phyloP scores from a whole-genome alignment of 441 rosid species.

The Pelargonium citronellum region DNA sequence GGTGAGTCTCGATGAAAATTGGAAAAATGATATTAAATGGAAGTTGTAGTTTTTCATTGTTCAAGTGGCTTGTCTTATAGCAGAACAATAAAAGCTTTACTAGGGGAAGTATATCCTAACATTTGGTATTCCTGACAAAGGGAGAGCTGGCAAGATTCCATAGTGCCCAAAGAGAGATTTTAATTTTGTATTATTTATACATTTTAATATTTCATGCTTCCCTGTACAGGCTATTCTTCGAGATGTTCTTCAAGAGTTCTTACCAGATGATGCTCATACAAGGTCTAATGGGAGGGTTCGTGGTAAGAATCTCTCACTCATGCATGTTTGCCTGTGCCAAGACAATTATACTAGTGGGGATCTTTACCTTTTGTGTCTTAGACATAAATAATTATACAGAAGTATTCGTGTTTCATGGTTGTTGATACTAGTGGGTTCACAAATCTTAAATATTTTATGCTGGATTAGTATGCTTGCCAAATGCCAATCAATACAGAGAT shows the following conservation, averaged over 20 bases:
- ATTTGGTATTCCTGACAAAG: not conserved
- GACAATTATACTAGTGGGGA: too few species aligned
- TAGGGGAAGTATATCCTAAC: not conserved
- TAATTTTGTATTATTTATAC: not conserved
- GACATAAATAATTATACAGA: too few species aligned
- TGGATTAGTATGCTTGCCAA: too few species aligned
- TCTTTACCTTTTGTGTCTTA: too few species aligned
- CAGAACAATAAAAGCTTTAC: not conserved
- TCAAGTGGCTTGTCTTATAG: not conserved
- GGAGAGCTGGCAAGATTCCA: not conserved
- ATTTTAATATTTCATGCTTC: conserved; percentile 12
- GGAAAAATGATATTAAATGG: not conserved
- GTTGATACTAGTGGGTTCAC: too few species aligned
- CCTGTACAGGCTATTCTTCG: conserved; percentile 67
- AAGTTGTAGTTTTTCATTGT: not conserved
- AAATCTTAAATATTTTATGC: too few species aligned
- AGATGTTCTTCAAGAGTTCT: conserved; percentile 59
- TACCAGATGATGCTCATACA: conserved; percentile 77
- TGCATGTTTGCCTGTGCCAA: too few species aligned
- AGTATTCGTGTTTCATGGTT: too few species aligned
- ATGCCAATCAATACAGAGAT: too few species aligned
- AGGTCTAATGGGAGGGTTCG: conserved; percentile 85
- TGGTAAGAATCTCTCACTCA: conserved; percentile 35
- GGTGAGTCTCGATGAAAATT: not conserved
- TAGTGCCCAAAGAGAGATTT: not conserved